Evolutionary conservation across 2,329 filamentous ascomycete species (phyloP), one percentile per base, ranked within the genome.

Genomic region (Dactylellina parvicollis): DNA sequence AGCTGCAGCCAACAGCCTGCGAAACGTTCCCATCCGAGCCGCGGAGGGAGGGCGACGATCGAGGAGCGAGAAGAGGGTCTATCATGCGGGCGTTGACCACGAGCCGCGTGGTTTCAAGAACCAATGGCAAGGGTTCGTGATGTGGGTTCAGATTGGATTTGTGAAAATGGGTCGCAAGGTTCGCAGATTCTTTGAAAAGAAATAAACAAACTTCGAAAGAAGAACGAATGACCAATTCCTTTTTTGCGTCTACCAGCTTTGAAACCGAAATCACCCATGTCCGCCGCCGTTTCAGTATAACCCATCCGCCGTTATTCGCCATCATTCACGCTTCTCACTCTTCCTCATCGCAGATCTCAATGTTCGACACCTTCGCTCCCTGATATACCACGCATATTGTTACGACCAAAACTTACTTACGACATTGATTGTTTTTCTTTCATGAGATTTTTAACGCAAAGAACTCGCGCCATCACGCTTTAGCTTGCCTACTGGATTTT

Each of bases 131-230:
- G 67, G 67, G 14, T 72, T 72, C 40, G 67, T 72, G 18, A 72
- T 72, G 67, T 72, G 67, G 67, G 67, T 72, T 55, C 67, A 65
- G 38, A 65, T 72, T 36, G 67, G 67, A 47, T 72, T 72, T 49
- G 60, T 72, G 26, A 72, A 20, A 54, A 72, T 72, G 67, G 67
- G 67, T 59, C 67, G 67, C 61, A 72, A 72, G 67, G 67, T 72
- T 72, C 67, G 67, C 67, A 72, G 67, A 62, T 57, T 72, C 67
- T 72, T 72, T 60, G 44, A 34, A 57, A 65, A 72, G 46, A 57
- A 64, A 14, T 49, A 40, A 56, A 24, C 32, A 12, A 9, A 30
- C 20, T 32, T 55, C 65, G 49, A 61, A 42, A 38, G 18, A 54
- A 56, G 42, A 40, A 61, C 66, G 24, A 64, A 64, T 72, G 59